Conservation (phyloP, 2,329 filamentous ascomycete species). For the Zasmidium angulare region DNA sequence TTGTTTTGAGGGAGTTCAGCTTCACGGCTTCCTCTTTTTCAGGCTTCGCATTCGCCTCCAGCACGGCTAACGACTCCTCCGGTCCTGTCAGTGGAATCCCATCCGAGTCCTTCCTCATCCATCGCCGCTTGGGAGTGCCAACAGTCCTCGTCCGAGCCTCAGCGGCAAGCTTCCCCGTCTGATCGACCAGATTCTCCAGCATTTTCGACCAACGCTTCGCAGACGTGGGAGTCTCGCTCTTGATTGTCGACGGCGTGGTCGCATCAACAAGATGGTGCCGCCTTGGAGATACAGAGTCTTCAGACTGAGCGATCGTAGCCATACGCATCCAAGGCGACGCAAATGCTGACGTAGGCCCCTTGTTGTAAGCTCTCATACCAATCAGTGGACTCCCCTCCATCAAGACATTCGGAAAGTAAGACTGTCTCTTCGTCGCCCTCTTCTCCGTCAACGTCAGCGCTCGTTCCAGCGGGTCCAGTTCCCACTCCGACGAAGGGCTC, state of each 20-base stretch:
- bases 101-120: slow-evolving; percentile 15
- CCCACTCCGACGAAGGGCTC: neutral
- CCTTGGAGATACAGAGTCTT: neutral
- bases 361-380: slow-evolving; percentile 21
- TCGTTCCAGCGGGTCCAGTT: slow-evolving; percentile 29
- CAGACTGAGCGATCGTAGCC: neutral
- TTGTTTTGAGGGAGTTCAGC: slow-evolving; percentile 45
- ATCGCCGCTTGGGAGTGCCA: slow-evolving; percentile 11
- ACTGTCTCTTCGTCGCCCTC: slow-evolving; percentile 18
- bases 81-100: slow-evolving; percentile 17
- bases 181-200: slow-evolving; percentile 20
- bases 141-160: slow-evolving; percentile 17
- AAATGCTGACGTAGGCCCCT: slow-evolving; percentile 20
- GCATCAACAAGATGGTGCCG: neutral
- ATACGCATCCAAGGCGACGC: slow-evolving; percentile 26
- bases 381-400: slow-evolving; percentile 25
- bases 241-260: neutral
- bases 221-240: neutral
- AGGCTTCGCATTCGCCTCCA: slow-evolving; percentile 7
- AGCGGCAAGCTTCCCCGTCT: slow-evolving; percentile 22
- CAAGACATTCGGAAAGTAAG: slow-evolving; percentile 30
- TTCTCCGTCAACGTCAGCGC: slow-evolving; percentile 30
- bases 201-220: slow-evolving; percentile 15
- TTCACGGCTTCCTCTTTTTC: slow-evolving; percentile 8
- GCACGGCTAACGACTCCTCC: slow-evolving; percentile 13